Evolutionary conservation across 1,139 yeast species (phyloP), one percentile per base, ranked within the genome.

Genomic region (Nakaseomyces nivariensis): DNA sequence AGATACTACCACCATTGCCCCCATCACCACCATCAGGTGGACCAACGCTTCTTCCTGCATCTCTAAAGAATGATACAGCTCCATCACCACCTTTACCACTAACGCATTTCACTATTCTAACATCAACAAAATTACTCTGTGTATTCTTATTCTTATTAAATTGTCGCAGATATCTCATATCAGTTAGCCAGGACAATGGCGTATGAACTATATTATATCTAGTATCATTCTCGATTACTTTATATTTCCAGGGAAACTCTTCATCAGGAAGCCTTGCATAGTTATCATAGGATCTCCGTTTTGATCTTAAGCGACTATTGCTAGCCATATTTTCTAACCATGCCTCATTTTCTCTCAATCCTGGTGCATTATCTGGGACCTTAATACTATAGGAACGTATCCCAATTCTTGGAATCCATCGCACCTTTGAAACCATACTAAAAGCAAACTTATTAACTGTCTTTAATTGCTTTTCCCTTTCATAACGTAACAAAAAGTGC

Each of bases 1-100:
- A 90, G 3, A 92, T 77, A 49, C 85, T 76, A 1, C 98, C 98
- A 10, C 98, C 98, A 54, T 75, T 72, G 5, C 98, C 98, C 26
- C 98, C 98, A 67, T 92, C 97, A 13, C 98, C 98, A 26, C 98
- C 98, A 66, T 90, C 96, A 0, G 98, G 95, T 0, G 98, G 97
- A 0, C 98, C 98, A 22, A 76, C 74, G 0, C 96, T 76, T 43
- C 87, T 71, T 48, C 89, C 86, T 1, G 96, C 87, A 59, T 88
- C 97, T 54, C 96, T 72, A 56, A 84, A 77, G 65, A 92, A 92
- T 0, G 97, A 84, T 0, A 88, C 84, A 46, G 80, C 75, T 5
- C 98, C 98, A 63, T 82, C 76, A 1, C 98, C 98, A 31, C 98
- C 98, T 46, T 72, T 73, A 0, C 98, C 98, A 43, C 95, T 81